Evolutionary conservation across 352 stramenopile genomes (phyloP).

Genomic region (Phytophthora quininea): DNA sequence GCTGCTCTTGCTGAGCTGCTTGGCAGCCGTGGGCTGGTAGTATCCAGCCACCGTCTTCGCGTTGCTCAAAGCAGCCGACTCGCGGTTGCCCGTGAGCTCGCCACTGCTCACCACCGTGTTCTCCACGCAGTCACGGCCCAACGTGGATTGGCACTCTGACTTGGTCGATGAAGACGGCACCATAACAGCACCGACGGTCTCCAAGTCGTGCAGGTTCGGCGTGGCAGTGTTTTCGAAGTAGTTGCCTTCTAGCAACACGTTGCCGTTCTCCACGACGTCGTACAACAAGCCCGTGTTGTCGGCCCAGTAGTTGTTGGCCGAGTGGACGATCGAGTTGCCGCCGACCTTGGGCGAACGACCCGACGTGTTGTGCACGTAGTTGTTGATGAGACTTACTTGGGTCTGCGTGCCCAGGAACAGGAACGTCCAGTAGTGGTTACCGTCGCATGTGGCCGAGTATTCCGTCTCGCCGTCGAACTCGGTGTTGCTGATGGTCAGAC

Average conservation of each 20-base stretch:
- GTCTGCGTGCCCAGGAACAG: too few species aligned
- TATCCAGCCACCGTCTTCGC: background rate
- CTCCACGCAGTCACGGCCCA: background rate
- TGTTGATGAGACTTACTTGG: background rate
- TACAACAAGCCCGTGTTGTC: background rate
- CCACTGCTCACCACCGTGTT: background rate
- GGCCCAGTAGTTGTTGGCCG: background rate
- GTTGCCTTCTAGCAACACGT: background rate
- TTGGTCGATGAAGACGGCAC: background rate
- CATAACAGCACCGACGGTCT: background rate
- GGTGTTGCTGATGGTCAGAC: too few species aligned
- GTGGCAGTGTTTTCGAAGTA: background rate
- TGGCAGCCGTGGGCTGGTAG: background rate
- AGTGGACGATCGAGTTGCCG: background rate
- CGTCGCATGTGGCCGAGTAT: too few species aligned
- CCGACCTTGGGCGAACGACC: background rate
- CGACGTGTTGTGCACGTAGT: background rate
- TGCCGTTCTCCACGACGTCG: background rate
- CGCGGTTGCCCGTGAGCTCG: background rate
- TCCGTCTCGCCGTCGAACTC: too few species aligned
- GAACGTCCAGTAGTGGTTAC: too few species aligned
- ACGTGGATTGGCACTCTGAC: background rate
- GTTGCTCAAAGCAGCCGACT: background rate
- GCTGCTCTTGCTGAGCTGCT: background rate
- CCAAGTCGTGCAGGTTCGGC: background rate